Percentiles rank a stretch among this genome's conserved stretches.
Conservation (phyloP, 768 basidiomycete species). For the Hygrophorus russula region DNA sequence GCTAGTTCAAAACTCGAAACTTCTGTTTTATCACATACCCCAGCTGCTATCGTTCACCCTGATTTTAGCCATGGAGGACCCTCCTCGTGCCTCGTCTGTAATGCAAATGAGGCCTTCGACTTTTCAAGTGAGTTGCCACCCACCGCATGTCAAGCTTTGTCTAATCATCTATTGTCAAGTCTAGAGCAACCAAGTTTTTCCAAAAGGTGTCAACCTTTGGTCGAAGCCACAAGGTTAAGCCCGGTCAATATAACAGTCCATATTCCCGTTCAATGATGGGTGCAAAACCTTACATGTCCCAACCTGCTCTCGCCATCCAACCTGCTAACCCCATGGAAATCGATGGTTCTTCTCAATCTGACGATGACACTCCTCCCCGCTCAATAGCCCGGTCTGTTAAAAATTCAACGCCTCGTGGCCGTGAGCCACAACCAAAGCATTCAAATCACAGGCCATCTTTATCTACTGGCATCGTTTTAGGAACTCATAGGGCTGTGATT, state of each 20-base stretch:
- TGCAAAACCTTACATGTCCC: constrained; percentile 35
- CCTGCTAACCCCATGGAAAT: constrained; percentile 11
- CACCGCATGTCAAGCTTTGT: constrained; percentile 3
- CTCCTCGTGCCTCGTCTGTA: constrained; percentile 13
- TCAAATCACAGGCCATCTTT: not conserved
- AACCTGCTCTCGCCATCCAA: constrained; percentile 26
- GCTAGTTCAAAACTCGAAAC: too few species aligned
- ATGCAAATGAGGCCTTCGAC: constrained; percentile 12
- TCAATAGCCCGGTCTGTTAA: not conserved
- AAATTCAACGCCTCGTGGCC: not conserved
- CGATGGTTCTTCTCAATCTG: constrained; percentile 14
- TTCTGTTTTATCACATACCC: not conserved
- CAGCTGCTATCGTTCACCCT: too few species aligned
- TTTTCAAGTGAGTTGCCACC: constrained; percentile 16
- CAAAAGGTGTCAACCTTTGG: constrained; percentile 22
- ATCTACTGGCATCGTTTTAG: not conserved
- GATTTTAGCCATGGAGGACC: constrained; percentile 11
- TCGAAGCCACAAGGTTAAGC: constrained; percentile 8
- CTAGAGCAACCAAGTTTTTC: constrained; percentile 23
- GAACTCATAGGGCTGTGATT: too few species aligned
- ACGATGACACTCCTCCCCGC: not conserved
- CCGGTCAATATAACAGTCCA: constrained; percentile 11
- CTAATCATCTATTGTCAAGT: constrained; percentile 14
- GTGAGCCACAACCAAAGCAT: not conserved
- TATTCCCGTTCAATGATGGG: constrained; percentile 21